phyloP scores from a whole-genome alignment of 106 monocot genomes.

The Posidonia australis region DNA sequence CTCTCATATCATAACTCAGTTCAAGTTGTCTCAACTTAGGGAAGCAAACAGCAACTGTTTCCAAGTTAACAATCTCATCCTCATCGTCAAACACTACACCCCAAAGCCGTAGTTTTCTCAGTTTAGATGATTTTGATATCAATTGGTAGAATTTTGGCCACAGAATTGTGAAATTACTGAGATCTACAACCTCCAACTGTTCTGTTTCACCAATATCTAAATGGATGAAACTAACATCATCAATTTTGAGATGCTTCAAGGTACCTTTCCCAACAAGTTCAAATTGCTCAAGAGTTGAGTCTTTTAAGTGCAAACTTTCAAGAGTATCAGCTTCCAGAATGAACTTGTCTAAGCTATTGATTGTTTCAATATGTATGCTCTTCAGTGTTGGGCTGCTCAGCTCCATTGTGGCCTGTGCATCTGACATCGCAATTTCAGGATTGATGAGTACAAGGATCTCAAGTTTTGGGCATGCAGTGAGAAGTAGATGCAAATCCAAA shows the following conservation, averaged over 20 bases:
- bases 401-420: slow-evolving; percentile 76
- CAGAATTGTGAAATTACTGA: slow-evolving; percentile 75
- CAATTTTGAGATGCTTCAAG: slow-evolving; percentile 67
- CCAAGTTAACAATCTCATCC: slow-evolving; percentile 84
- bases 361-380: slow-evolving; percentile 48
- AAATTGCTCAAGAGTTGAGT: slow-evolving; percentile 80
- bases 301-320: slow-evolving; percentile 68
- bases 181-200: slow-evolving; percentile 73
- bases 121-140: slow-evolving; percentile 67
- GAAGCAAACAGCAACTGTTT: slow-evolving; percentile 66
- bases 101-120: slow-evolving; percentile 74
- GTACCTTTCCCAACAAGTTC: slow-evolving; percentile 79
- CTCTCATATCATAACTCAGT: slow-evolving; percentile 71
- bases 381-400: slow-evolving; percentile 67
- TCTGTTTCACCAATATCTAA: slow-evolving; percentile 85
- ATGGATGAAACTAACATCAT: slow-evolving; percentile 93
- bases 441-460: slow-evolving; percentile 59
- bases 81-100: slow-evolving; percentile 93
- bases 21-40: slow-evolving; percentile 66
- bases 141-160: slow-evolving; percentile 90
- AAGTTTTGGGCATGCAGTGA: slow-evolving; percentile 74
- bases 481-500: slow-evolving; percentile 66
- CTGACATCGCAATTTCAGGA: slow-evolving; percentile 74
- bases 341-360: slow-evolving; percentile 75
- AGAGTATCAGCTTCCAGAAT: slow-evolving; percentile 84